Evolutionary conservation across 306 rosid species (phyloP).

Genomic region (Gastrolobium bilobum): DNA sequence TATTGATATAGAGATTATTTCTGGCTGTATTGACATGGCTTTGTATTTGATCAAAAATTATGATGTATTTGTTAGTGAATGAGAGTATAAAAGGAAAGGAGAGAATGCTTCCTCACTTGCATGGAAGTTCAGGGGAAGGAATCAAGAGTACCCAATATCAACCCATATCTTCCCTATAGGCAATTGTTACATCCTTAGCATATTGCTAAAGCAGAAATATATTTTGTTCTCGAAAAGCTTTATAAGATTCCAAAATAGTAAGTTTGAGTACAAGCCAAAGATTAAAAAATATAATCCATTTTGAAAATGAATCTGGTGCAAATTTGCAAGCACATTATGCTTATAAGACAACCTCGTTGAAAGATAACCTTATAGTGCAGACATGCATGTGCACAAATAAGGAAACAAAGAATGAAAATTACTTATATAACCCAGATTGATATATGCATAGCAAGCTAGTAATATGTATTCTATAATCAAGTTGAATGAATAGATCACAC

Average conservation of each 20-base stretch:
- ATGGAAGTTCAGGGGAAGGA: neutral
- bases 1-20: neutral
- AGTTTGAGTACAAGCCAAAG: constrained; percentile 4
- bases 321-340: neutral
- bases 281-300: constrained; percentile 12
- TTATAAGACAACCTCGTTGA: constrained; percentile 10
- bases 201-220: neutral
- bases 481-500: constrained; percentile 25
- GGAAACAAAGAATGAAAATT: constrained; percentile 11
- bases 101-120: neutral
- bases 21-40: neutral
- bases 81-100: constrained; percentile 11
- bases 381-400: constrained; percentile 4
- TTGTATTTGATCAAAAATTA: too few species aligned
- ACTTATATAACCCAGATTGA: neutral
- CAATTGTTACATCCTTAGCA: constrained; percentile 4
- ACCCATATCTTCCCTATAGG: neutral
- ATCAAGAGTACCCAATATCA: constrained; percentile 14
- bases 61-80: neutral
- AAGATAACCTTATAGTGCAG: neutral
- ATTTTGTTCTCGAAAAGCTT: constrained; percentile 1
- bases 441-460: neutral
- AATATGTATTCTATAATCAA: neutral
- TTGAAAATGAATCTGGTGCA: constrained; percentile 16
- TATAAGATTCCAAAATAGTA: neutral